phyloP scores from a whole-genome alignment of 108 stramenopile species.

The Cyclotella distinguenda region DNA sequence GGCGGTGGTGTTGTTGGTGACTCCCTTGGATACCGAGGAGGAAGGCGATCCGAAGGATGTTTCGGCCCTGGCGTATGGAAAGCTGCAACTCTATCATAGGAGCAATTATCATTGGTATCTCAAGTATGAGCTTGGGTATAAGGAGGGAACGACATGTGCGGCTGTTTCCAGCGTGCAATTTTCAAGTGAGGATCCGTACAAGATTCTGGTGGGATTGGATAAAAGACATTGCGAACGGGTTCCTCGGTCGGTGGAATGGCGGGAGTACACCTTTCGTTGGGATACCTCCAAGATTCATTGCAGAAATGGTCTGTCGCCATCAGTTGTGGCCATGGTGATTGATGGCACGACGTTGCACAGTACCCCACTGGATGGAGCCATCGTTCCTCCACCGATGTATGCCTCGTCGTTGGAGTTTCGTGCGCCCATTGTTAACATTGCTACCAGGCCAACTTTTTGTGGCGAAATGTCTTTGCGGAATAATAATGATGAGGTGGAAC shows the following conservation, averaged over 20 bases:
- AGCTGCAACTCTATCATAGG: conserved; percentile 84
- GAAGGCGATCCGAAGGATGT: not conserved
- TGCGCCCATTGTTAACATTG: conserved; percentile 48
- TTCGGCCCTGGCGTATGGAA: conserved; percentile 36
- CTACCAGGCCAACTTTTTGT: conserved; percentile 38
- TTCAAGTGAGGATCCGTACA: conserved; percentile 62
- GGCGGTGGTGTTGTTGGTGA: conserved; percentile 57
- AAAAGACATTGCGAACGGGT: not conserved
- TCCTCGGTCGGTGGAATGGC: conserved; percentile 30
- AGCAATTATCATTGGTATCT: conserved; percentile 92
- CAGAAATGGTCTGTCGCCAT: conserved; percentile 23
- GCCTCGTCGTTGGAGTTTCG: conserved; percentile 51
- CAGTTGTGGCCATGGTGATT: conserved; percentile 60
- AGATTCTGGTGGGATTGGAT: conserved; percentile 35
- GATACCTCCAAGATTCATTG: conserved; percentile 62
- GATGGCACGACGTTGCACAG: conserved; percentile 75
- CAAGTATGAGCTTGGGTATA: conserved; percentile 73
- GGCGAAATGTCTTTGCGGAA: conserved; percentile 6
- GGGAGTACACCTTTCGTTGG: conserved; percentile 76
- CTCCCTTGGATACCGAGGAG: conserved; percentile 8
- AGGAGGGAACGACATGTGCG: conserved; percentile 14
- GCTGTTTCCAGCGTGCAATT: conserved; percentile 45
- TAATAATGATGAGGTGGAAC: conserved; percentile 15
- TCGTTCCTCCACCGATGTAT: conserved; percentile 89
- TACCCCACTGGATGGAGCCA: conserved; percentile 73